Evolutionary conservation across 176 grass and related monocot species (phyloP).

Genomic region (Lolium multiflorum): DNA sequence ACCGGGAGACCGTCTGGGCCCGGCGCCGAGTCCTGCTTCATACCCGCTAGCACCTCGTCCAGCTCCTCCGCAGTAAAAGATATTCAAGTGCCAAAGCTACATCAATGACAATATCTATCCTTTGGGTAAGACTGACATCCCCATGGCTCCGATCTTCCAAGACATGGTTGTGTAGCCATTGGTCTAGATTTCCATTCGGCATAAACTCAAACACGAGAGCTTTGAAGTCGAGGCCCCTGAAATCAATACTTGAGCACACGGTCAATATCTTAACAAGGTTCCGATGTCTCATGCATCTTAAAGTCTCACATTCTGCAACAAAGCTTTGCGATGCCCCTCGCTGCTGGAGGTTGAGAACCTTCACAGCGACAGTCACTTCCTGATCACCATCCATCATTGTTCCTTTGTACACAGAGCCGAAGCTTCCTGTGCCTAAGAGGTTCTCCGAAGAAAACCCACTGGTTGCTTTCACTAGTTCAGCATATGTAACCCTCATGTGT

Average conservation of each 20-base stretch:
- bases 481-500: slow-evolving; percentile 21
- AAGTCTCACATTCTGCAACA: slow-evolving; percentile 33
- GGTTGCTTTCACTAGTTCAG: slow-evolving; percentile 35
- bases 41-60: too few relatives aligned
- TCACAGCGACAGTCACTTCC: slow-evolving; percentile 9
- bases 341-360: slow-evolving; percentile 35
- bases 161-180: slow-evolving; percentile 18
- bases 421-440: slow-evolving; percentile 36
- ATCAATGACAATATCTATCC: slow-evolving; percentile 20
- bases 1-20: too few relatives aligned
- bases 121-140: background rate
- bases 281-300: slow-evolving; percentile 22
- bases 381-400: background rate
- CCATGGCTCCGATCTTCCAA: background rate
- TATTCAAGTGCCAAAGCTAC: slow-evolving; percentile 12
- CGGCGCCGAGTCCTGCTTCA: too few relatives aligned
- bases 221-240: slow-evolving; percentile 31
- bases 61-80: too few relatives aligned
- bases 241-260: slow-evolving; percentile 37
- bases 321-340: slow-evolving; percentile 36
- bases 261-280: slow-evolving; percentile 46
- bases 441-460: slow-evolving; percentile 17
- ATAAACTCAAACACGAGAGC: slow-evolving; percentile 38
- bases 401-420: slow-evolving; percentile 38
- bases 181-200: slow-evolving; percentile 39